Evolutionary conservation across 768 basidiomycete species (phyloP), one percentile per base, ranked within the genome.

Genomic region (Suillus weaverae): DNA sequence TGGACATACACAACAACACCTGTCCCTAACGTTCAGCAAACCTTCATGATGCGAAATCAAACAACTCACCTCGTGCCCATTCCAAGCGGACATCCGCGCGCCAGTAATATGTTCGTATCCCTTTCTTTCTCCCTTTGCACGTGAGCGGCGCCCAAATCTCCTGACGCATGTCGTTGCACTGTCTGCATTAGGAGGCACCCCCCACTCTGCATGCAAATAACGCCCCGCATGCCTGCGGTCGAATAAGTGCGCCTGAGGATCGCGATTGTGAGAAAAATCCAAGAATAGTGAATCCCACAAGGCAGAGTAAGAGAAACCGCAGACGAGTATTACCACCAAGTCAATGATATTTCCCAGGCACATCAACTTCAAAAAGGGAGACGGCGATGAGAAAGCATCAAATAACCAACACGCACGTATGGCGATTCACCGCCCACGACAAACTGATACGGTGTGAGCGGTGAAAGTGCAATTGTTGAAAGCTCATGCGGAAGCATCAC

Each of bases 381-480:
- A 22, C 26, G 4, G 14, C 3, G 4, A 30, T 10, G 3, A 33
- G 3, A 39, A 56, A 59, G 33, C 2, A 55, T 62, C 50, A 43
- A 32, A 46, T 8, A 48, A 20, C 56, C 5, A 60, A 54, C 36
- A 82, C 89, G 68, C 69, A 94, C 94, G 72, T 86, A 89, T 51
- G 88, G 85, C 0, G 90, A 87, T 67, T 90, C 86, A 39, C 94
- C 94, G 4, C 91, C 93, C 39, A 95, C 92, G 22, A 95, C 88
- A 67, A 95, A 88, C 63, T 93, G 89, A 70, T 92, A 90, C 0
- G 94, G 93, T 0, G 90, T 88, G 16, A 94, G 79, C 3, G 90
- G 85, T 20, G 94, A 94, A 30, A 91, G 78, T 3, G 92, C 84
- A 51, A 95, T 76, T 22, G 91, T 86, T 9, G 88, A 92, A 54